Conservation (phyloP, 148 eudicot genomes). For the Rheum nobile region DNA sequence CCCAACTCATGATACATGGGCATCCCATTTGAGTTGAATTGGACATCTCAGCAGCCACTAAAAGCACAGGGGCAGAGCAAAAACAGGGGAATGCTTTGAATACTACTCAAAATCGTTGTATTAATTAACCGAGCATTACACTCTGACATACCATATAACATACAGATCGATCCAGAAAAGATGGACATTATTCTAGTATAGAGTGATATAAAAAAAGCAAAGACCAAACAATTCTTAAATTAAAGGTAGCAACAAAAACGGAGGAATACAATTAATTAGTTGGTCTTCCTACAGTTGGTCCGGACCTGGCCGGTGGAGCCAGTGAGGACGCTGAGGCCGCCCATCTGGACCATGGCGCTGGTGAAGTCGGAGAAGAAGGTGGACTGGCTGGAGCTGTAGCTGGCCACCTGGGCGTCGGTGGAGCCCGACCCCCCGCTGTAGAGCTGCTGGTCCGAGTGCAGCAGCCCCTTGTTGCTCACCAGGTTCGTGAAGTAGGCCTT, state of each 20-base stretch:
- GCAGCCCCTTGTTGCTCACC: slow-evolving; percentile 28
- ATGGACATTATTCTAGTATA: neutral
- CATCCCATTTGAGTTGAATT: no score
- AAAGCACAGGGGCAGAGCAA: no score
- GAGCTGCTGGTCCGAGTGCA: slow-evolving; percentile 63
- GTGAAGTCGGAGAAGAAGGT: slow-evolving; percentile 47
- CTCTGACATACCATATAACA: neutral
- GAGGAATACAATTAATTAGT: slow-evolving; percentile 13
- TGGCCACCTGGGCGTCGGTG: slow-evolving; percentile 35
- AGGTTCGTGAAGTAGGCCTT: slow-evolving; percentile 38
- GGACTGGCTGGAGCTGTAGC: slow-evolving; percentile 27
- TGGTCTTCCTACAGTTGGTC: slow-evolving; percentile 44
- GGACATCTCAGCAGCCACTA: no score
- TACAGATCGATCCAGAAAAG: neutral
- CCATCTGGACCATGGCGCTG: slow-evolving; percentile 53
- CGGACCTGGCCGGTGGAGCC: slow-evolving; percentile 57
- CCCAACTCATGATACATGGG: no score
- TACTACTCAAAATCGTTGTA: neutral
- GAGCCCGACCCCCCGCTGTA: slow-evolving; percentile 45
- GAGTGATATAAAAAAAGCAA: neutral
- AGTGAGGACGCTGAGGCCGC: slow-evolving; percentile 44
- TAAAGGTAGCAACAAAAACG: neutral
- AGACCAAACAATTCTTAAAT: neutral
- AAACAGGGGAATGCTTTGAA: no score
- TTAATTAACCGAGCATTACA: neutral